These are phyloP conservation scores for Solanum chmielewskii DNA, from an alignment of 257 asterid species.

Conservation along the genomic window DNA sequence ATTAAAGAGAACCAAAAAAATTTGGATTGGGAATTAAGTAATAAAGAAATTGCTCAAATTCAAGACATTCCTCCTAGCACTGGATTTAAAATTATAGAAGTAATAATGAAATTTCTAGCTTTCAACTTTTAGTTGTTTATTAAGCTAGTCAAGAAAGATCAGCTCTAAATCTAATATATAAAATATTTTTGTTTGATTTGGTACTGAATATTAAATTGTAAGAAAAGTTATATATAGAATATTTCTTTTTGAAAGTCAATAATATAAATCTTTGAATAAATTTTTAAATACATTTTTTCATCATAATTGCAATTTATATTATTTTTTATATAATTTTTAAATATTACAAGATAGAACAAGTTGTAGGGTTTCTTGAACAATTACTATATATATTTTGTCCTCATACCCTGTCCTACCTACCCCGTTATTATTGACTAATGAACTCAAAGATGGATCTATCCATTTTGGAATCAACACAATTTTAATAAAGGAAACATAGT, in stretches of 20 bases:
- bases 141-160: background rate
- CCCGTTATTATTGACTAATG: background rate
- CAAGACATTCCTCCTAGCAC: slow-evolving; percentile 16
- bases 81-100: slow-evolving; percentile 13
- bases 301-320: too few relatives aligned
- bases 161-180: background rate
- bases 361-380: too few relatives aligned
- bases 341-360: too few relatives aligned
- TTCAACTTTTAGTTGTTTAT: background rate
- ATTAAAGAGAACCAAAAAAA: background rate
- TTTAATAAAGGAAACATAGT: background rate
- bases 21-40: slow-evolving; percentile 11
- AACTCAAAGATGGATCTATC: background rate
- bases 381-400: background rate
- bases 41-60: slow-evolving; percentile 24
- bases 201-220: background rate
- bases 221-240: background rate
- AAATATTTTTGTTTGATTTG: background rate
- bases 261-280: too few relatives aligned
- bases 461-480: background rate
- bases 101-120: background rate
- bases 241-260: too few relatives aligned
- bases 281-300: too few relatives aligned
- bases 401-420: background rate
- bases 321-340: too few relatives aligned